Evolutionary conservation across 768 basidiomycete species (phyloP).

Genomic region (Mycena albidolilacea): DNA sequence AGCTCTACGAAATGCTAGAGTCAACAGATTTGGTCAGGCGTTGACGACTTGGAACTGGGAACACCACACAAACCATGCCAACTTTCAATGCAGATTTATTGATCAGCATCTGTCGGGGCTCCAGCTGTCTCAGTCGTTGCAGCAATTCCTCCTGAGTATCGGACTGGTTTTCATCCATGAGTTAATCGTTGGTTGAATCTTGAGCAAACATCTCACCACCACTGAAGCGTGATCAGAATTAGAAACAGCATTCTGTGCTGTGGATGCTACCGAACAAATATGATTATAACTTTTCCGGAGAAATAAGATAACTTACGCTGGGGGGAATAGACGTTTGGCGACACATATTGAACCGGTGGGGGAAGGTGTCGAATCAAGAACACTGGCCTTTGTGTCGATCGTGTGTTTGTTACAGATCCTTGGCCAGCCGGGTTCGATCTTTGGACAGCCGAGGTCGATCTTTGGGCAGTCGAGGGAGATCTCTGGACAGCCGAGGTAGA

Average conservation of each 20-base stretch:
- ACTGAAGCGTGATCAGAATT: slow-evolving; percentile 12
- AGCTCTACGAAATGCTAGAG: slow-evolving; percentile 9
- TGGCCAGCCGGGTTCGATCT: slow-evolving; percentile 10
- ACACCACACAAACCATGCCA: slow-evolving; percentile 7
- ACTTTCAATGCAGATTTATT: slow-evolving; percentile 10
- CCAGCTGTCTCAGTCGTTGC: slow-evolving; percentile 10
- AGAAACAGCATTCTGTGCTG: slow-evolving; percentile 19
- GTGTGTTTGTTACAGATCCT: not conserved
- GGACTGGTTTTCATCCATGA: slow-evolving; percentile 13
- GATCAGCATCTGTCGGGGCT: slow-evolving; percentile 12
- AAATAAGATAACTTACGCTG: slow-evolving; percentile 10
- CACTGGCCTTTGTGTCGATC: not conserved
- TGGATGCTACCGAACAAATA: slow-evolving; percentile 5
- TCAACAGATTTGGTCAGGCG: slow-evolving; percentile 7
- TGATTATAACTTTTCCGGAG: slow-evolving; percentile 2
- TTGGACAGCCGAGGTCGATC: slow-evolving; percentile 2
- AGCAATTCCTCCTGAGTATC: slow-evolving; percentile 6
- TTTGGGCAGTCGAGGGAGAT: no score
- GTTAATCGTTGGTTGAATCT: slow-evolving; percentile 20
- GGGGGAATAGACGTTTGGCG: not conserved
- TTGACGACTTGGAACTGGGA: slow-evolving; percentile 6
- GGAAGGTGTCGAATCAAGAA: no score
- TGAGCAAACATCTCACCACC: slow-evolving; percentile 20
- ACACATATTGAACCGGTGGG: no score
- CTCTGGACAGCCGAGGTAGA: no score